A percentile compares a stretch with the other conserved stretches of the same genome.
Evolutionary conservation across 2,329 filamentous ascomycete genomes (phyloP).

Genomic region (Thermoascus crustaceus): DNA sequence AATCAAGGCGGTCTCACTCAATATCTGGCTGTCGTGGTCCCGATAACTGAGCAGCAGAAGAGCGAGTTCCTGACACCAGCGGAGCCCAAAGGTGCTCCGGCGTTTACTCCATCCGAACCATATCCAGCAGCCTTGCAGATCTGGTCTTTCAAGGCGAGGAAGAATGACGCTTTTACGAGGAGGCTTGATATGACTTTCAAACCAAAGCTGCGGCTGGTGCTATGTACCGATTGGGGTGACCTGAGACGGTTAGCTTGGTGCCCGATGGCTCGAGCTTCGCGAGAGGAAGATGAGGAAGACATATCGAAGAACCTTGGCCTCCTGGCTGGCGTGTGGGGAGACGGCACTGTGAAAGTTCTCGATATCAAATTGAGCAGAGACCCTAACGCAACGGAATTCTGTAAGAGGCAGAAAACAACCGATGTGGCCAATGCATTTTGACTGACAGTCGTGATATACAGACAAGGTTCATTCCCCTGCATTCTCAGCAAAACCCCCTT

Average conservation of each 20-base stretch:
- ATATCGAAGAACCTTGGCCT: constrained; percentile 38
- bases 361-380: constrained; percentile 36
- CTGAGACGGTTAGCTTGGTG: constrained; percentile 51
- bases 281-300: constrained; percentile 22
- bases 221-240: constrained; percentile 53
- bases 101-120: constrained; percentile 43
- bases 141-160: constrained; percentile 45
- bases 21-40: constrained; percentile 46
- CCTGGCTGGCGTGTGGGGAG: constrained; percentile 50
- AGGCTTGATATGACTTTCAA: constrained; percentile 35
- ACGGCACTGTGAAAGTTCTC: constrained; percentile 49
- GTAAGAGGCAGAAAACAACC: constrained; percentile 14
- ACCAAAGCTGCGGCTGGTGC: constrained; percentile 41
- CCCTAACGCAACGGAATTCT: constrained; percentile 22
- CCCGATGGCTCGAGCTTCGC: constrained; percentile 33
- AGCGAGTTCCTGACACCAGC: constrained; percentile 18
- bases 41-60: constrained; percentile 32
- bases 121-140: constrained; percentile 49
- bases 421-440: neutral
- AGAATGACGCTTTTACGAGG: constrained; percentile 21
- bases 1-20: constrained; percentile 40
- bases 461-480: constrained; percentile 40
- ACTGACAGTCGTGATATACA: constrained; percentile 9
- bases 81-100: constrained; percentile 32
- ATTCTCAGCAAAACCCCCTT: constrained; percentile 44